Conservation (phyloP, 2,329 filamentous ascomycete species). For the Aspergillus quadrilineatus region DNA sequence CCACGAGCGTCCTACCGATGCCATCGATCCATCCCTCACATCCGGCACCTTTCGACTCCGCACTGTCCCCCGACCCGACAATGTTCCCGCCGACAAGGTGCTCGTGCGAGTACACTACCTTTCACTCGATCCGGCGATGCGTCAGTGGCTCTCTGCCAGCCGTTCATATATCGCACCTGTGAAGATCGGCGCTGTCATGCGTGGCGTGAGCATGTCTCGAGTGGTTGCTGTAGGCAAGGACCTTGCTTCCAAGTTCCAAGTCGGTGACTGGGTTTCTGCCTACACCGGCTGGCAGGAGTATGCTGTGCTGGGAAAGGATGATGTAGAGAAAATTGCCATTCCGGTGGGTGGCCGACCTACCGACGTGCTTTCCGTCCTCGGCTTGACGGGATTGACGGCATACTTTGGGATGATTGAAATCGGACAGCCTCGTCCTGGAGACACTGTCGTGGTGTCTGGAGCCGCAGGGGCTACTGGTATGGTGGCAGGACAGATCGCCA, state of each 20-base stretch:
- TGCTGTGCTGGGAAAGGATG: slow-evolving; percentile 57
- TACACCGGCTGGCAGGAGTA: slow-evolving; percentile 66
- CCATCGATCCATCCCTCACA: slow-evolving; percentile 37
- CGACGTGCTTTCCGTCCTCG: slow-evolving; percentile 62
- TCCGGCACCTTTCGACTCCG: slow-evolving; percentile 37
- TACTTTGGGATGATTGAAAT: slow-evolving; percentile 73
- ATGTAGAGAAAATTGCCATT: slow-evolving; percentile 46
- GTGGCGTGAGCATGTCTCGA: slow-evolving; percentile 60
- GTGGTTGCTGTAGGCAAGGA: slow-evolving; percentile 57
- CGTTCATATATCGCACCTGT: slow-evolving; percentile 69
- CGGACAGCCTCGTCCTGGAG: slow-evolving; percentile 65
- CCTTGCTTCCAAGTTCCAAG: slow-evolving; percentile 28
- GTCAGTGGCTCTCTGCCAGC: slow-evolving; percentile 63
- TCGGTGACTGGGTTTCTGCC: slow-evolving; percentile 52
- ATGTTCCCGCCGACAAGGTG: slow-evolving; percentile 55
- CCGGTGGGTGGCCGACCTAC: slow-evolving; percentile 52
- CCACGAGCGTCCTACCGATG: slow-evolving; percentile 32
- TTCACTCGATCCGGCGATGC: slow-evolving; percentile 73
- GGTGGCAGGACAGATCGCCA: slow-evolving; percentile 75
- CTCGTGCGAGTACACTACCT: slow-evolving; percentile 62
- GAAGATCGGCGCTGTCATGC: slow-evolving; percentile 67
- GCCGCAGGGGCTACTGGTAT: slow-evolving; percentile 77
- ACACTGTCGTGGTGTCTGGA: slow-evolving; percentile 74
- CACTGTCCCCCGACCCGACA: slow-evolving; percentile 26
- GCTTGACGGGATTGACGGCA: slow-evolving; percentile 70